Base-by-base conservation (phyloP, 2,329 filamentous ascomycete species). In the Penicillium janthinellum region DNA sequence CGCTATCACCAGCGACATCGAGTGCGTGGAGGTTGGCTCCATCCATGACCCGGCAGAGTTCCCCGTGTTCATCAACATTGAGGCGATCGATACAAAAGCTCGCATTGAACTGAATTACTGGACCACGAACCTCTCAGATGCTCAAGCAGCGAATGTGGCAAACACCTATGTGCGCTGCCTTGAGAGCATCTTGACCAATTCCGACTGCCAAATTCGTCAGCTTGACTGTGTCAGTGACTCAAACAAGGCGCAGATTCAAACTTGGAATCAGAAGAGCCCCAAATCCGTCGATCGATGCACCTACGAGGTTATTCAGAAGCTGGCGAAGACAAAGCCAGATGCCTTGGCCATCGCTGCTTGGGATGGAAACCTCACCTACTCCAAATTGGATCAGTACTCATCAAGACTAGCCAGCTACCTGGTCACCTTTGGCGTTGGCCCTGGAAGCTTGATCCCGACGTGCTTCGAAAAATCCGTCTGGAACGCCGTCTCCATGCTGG, bases 1-100 rank as follows among this genome's bases (percentile, higher is more conserved):
- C 10, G 59, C 64, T 1, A 56, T 59, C 1, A 62, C 67, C 15
- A 70, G 65, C 20, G 65, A 67, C 3, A 73, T 82, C 1, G 65
- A 70, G n/a, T 74, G 81, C 41, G 63, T 72, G 1, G 77, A 81
- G 68, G 63, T 70, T 25, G 69, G 70, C n/a, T 67, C 71, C 3
- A 77, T 78, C 35, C 72, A 82, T 57, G 80, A 83, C 56, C 81
- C 81, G 0, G 81, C 80, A 1, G 81, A 83, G 64, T 80, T 81
- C 60, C 75, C 77, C 1, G 71, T 82, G 0, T 81, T 77, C 15
- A 68, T 83, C 55, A 82, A 82, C 51, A 78, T 82, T 20, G 81
- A 82, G 59, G 76, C 79, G 1, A 73, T 75, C 5, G 79, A 82
- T n/a, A 69, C 70, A 4, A 64, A 70, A 28, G 75, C 74, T 10